Base-by-base conservation (phyloP, 2,329 filamentous ascomycete genomes). In the Penicillium oxalicum region DNA sequence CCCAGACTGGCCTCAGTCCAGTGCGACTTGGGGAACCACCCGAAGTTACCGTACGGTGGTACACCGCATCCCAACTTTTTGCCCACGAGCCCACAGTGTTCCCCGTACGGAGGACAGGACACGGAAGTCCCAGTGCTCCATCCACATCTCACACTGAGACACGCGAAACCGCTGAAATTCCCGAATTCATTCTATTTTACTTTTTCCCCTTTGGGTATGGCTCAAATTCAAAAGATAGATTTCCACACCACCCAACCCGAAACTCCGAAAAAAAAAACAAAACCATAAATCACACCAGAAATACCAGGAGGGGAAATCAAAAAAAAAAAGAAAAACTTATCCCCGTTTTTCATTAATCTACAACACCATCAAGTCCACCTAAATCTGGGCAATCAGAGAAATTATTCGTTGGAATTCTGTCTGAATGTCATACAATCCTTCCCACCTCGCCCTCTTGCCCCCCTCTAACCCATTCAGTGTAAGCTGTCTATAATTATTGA, bases 1-100 rank as follows among this genome's bases (percentile, higher is more conserved):
- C 53, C 53, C 51, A 44, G 53, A 54, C 51, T 51, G 48, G 26
- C 38, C 32, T 47, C 44, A 44, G 24, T 33, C 40, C 40, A 13
- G 13, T 4, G 12, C 9, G 9, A 38, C 5, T 25, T 13, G 5
- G 6, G 8, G 5, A 9, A 38, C 36, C 4, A 38, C 7, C 27
- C 12, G 25, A 26, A 27, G 32, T 13, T 13, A n/a, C 24, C n/a
- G n/a, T 3, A 4, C n/a, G 36, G 36, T 13, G 29, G 29, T 32
- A 32, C 29, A 32, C 29, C 29, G 29, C 29, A 32, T 32, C 29
- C 28, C 40, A 26, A 13, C 7, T 33, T 55, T 48, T 35, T 45
- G 44, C 39, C 28, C 45, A 26, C 40, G 18, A n/a, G 28, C 27
- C 11, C 6, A 38, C 13, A 13, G 13, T 24, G 9, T 9, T 25